Base-by-base conservation (phyloP, 495 filamentous ascomycete species). In the Rostrohypoxylon terebratum region DNA sequence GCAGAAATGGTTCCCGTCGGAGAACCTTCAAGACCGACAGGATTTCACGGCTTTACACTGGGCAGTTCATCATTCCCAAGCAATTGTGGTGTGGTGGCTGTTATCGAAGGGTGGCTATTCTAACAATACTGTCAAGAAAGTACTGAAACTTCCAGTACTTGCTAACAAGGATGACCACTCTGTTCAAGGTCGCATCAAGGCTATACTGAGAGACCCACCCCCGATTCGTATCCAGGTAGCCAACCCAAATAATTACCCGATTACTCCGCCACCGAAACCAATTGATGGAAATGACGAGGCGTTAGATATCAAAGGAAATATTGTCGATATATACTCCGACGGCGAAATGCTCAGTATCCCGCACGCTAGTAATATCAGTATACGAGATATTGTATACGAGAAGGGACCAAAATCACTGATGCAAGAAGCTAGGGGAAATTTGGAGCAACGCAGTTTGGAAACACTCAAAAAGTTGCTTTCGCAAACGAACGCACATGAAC, bases 101-200 rank as follows among this genome's bases (percentile, higher is more conserved):
- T 63, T 69, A n/a, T 69, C 66, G 7, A 69, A 63, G 45, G 66
- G 66, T 9, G 59, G 66, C 20, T 69, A 69, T 31, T 69, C 66
- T 9, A 20, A 13, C 38, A 23, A 61, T n/a, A 5, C 9, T 53
- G 38, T 69, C 50, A 51, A 58, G 66, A 50, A 28, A 16, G 59
- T 59, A 4, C 57, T 7, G 9, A 59, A 45, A 23, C 65, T 68
- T 44, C 13, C 61, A 3, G 45, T 20, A 21, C 9, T 36, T 47
- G 57, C 28, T 20, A 31, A 44, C n/a, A n/a, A n/a, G n/a, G n/a
- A n/a, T n/a, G n/a, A n/a, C n/a, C 11, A 68, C 20, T 34, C 23
- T 20, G 47, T 60, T 44, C 51, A 45, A 60, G 20, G 10, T 10
- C 34, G 33, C 11, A 68, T 68, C 13, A 40, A 18, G 48, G n/a